Evolutionary conservation across 768 basidiomycete species (phyloP).

Genomic region (Tremella yokohamensis): DNA sequence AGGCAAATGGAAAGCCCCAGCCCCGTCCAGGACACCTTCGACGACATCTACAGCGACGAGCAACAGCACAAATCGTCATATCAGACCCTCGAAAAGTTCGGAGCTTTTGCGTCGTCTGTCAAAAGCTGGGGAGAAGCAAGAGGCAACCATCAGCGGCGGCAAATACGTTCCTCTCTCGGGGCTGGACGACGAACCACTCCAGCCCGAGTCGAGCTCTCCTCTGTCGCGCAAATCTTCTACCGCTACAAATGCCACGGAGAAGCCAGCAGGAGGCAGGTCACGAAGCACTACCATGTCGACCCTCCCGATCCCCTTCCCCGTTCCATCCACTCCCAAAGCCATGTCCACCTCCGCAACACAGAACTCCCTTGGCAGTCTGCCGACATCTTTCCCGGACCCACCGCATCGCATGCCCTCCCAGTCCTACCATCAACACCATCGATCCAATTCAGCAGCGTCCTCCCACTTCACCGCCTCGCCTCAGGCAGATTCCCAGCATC

Average conservation of each 20-base stretch:
- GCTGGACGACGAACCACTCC: conserved; percentile 21
- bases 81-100: conserved; percentile 11
- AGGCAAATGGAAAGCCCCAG: neutral
- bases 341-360: conserved; percentile 1
- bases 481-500: neutral
- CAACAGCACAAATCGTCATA: conserved; percentile 13
- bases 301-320: conserved; percentile 4
- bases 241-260: neutral
- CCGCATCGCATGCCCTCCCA: neutral
- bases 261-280: conserved; percentile 2
- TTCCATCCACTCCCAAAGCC: conserved; percentile 4
- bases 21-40: conserved; percentile 15
- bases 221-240: neutral
- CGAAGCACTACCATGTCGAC: conserved; percentile 12
- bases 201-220: conserved; percentile 10
- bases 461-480: neutral
- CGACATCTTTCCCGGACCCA: neutral
- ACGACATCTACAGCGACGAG: conserved; percentile 21
- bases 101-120: conserved; percentile 32
- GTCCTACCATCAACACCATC: neutral
- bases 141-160: conserved; percentile 28
- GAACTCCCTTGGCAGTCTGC: conserved; percentile 3
- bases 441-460: neutral
- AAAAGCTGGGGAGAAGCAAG: conserved; percentile 2
- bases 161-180: conserved; percentile 32